phyloP scores from a whole-genome alignment of 495 filamentous ascomycete species.

The Trichoderma orchidacearum region DNA sequence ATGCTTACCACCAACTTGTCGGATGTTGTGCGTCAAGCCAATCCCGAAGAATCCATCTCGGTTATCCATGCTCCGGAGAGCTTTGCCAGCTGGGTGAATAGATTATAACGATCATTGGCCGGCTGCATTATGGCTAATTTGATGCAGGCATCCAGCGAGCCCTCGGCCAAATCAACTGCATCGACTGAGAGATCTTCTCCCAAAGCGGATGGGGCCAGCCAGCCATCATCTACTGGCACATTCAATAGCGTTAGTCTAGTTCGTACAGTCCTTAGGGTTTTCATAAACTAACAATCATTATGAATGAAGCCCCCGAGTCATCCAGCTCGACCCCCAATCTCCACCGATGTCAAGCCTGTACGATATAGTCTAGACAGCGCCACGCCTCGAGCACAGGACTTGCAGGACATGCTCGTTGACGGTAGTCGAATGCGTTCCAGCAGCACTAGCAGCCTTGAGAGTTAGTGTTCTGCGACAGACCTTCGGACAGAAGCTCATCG shows the following conservation, averaged over 20 bases:
- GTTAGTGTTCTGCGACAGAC: constrained; percentile 28
- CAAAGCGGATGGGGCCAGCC: constrained; percentile 1
- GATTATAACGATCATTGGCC: background rate
- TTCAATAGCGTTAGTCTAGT: background rate
- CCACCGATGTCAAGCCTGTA: constrained; percentile 53
- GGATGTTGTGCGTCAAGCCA: constrained; percentile 37
- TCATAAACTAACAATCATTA: constrained; percentile 11
- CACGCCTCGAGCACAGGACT: constrained; percentile 72
- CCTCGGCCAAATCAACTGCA: constrained; percentile 6
- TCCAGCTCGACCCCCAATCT: constrained; percentile 46
- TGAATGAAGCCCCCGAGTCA: constrained; percentile 16
- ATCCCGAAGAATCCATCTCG: constrained; percentile 59
- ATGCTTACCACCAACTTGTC: constrained; percentile 48
- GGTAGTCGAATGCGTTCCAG: constrained; percentile 27
- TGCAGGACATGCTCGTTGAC: constrained; percentile 46
- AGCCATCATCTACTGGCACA: background rate
- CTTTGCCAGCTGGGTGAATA: constrained; percentile 65
- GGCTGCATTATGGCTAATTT: constrained; percentile 7
- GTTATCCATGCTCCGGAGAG: constrained; percentile 79
- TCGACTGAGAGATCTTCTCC: constrained; percentile 11
- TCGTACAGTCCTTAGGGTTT: background rate
- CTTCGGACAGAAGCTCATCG: background rate
- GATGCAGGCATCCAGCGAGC: constrained; percentile 22
- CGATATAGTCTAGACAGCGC: constrained; percentile 51
- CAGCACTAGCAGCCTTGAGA: constrained; percentile 55